Evolutionary conservation across 1,139 yeast species (phyloP).

Genomic region (Eremothecium gossypii): DNA sequence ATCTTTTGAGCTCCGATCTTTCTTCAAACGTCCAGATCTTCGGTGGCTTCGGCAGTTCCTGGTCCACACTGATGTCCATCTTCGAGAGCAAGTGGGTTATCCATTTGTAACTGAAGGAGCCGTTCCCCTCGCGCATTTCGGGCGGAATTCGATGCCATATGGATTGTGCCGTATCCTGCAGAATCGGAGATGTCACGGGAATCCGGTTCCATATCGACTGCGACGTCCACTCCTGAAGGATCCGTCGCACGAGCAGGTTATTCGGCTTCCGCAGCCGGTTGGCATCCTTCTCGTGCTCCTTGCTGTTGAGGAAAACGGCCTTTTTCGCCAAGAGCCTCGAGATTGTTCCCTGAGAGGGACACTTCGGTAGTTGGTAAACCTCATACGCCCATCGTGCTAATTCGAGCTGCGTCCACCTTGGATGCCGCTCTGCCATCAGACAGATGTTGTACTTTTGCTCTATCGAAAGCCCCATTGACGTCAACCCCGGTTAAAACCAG

Average conservation of each 20-base stretch:
- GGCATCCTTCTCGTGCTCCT: conserved; percentile 45
- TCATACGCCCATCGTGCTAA: conserved; percentile 56
- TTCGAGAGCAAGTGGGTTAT: conserved; percentile 48
- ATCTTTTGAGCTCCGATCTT: conserved; percentile 34
- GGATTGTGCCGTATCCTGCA: conserved; percentile 55
- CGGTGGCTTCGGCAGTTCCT: conserved; percentile 40
- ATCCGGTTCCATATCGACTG: conserved; percentile 61
- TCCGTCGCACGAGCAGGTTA: conserved; percentile 48
- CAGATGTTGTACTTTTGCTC: conserved; percentile 62
- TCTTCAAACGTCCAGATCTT: conserved; percentile 59
- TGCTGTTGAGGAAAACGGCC: conserved; percentile 48
- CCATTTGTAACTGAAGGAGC: conserved; percentile 59
- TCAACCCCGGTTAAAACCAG: not conserved
- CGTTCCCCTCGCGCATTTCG: conserved; percentile 50
- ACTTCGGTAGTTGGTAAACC: conserved; percentile 41
- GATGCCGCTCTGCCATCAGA: conserved; percentile 55
- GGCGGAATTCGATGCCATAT: conserved; percentile 55
- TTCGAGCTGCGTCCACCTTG: conserved; percentile 61
- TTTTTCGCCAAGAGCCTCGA: conserved; percentile 52
- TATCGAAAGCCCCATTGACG: conserved; percentile 21
- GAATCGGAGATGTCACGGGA: conserved; percentile 55
- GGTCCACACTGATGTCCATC: conserved; percentile 42
- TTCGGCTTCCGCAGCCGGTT: conserved; percentile 47
- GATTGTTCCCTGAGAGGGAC: conserved; percentile 62
- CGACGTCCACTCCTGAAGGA: conserved; percentile 58